phyloP scores from a whole-genome alignment of 1,139 yeast genomes.

The Candida frijolesensis region DNA sequence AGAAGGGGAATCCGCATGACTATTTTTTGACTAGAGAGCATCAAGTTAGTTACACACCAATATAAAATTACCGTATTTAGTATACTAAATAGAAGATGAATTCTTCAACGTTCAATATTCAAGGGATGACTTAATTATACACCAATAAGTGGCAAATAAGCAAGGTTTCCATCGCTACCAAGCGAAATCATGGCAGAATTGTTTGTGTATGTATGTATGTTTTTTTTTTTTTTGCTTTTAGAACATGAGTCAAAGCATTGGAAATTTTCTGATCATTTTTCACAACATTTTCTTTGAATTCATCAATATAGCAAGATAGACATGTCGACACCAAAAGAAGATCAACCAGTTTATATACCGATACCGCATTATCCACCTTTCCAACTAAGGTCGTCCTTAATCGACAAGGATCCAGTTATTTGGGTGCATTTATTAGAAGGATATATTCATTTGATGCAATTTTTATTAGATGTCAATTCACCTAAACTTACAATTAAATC shows the following conservation, averaged over 20 bases:
- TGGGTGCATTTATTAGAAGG: constrained; percentile 74
- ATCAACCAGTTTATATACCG: constrained; percentile 32
- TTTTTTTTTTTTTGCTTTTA: neutral
- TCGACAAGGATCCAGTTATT: constrained; percentile 80
- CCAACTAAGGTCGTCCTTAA: constrained; percentile 67
- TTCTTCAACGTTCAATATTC: no score
- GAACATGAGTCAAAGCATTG: neutral
- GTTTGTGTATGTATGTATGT: no score
- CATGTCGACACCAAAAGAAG: constrained; percentile 2
- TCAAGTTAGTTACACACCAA: no score
- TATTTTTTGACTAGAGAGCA: no score
- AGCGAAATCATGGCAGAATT: no score
- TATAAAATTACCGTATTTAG: no score
- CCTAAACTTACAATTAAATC: constrained; percentile 50
- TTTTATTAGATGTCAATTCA: constrained; percentile 37
- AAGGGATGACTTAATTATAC: no score
- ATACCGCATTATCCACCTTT: constrained; percentile 76
- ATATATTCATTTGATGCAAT: constrained; percentile 54
- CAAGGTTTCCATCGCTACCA: no score
- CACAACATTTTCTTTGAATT: neutral
- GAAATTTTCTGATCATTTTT: neutral
- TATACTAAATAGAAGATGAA: no score
- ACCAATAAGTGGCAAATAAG: no score
- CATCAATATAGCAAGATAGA: no score
- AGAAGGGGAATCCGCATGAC: no score